A percentile compares a stretch with the other conserved stretches of the same genome.
These are phyloP conservation scores for Colletotrichum cordylinicola DNA, from an alignment of 2,329 filamentous ascomycete species.

Conservation along the genomic window DNA sequence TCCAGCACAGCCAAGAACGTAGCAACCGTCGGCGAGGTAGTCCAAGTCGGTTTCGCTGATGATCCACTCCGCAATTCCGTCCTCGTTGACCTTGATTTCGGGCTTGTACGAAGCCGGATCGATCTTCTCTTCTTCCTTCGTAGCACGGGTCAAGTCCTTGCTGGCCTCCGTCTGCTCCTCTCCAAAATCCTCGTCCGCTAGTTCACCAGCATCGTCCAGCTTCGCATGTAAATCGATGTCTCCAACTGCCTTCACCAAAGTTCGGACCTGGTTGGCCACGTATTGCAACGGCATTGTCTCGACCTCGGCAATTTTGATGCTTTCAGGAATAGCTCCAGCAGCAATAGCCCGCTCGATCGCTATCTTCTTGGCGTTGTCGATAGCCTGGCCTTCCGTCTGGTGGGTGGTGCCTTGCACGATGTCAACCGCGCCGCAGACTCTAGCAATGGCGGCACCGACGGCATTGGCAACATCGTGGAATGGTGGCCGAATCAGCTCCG, in stretches of 20 bases:
- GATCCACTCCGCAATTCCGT: constrained; percentile 40
- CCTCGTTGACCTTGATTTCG: not conserved
- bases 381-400: constrained; percentile 24
- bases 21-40: constrained; percentile 51
- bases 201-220: constrained; percentile 28
- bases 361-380: constrained; percentile 25
- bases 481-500: constrained; percentile 59
- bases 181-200: constrained; percentile 51
- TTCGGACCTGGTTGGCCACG: constrained; percentile 36
- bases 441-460: constrained; percentile 67
- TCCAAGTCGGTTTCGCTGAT: constrained; percentile 50
- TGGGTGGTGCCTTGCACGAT: constrained; percentile 23
- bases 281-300: constrained; percentile 44
- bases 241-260: constrained; percentile 42
- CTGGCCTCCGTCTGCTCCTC: constrained; percentile 43
- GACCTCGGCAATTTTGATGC: constrained; percentile 43
- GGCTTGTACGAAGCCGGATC: constrained; percentile 15
- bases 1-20: constrained; percentile 52
- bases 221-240: constrained; percentile 46
- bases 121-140: constrained; percentile 52
- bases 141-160: constrained; percentile 39
- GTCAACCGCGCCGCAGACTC: constrained; percentile 61
- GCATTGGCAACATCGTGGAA: constrained; percentile 69
- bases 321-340: constrained; percentile 28
- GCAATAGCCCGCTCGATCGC: constrained; percentile 23